Evolutionary conservation across 2,329 filamentous ascomycete genomes (phyloP), one percentile per base, ranked within the genome.

Genomic region (Hortaea werneckii): DNA sequence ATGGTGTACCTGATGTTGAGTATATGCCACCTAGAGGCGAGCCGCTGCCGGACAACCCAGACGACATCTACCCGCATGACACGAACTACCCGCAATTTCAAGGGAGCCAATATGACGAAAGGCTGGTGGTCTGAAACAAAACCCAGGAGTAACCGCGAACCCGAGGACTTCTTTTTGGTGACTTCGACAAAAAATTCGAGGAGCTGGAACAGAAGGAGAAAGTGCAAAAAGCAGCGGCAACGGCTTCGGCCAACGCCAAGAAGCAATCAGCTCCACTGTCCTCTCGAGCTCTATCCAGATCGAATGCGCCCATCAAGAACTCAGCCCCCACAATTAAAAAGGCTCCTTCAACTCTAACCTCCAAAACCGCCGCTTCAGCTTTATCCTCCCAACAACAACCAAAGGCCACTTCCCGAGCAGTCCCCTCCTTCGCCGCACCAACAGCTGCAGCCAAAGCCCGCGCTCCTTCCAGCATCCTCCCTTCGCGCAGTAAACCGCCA

Each of bases 21-120:
- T 95, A 94, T 64, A 88, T 87, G 62, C 87, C 90, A 5, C 87
- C 87, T 0, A 82, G 74, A 49, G 76, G 81, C 1, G 76, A 75
- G 53, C 70, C 64, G 9, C 51, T 62, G 20, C 56, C 49, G 11
- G 62, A 67, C 42, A 43, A 61, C 37, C 59, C 62, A 27, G 62
- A 65, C 29, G 57, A 61, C 35, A 48, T 50, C 44, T 57, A 52
- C 46, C 55, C 59, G 32, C 32, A 47, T 6, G 57, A 61, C 37
- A 49, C 54, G 28, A 55, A 50, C 13, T 54, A 57, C 40, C 52
- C 58, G 20, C 54, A 56, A 51, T 74, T 80, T 50, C 65, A 71
- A 49, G 71, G 71, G 71, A n/a, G 64, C 65, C 52, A 78, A 77
- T 57, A 64, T 76, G 37, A 72, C 69, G 4, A 65, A 71, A 39